Conservation (phyloP, 129 eudicot genomes). For the Saposhnikovia divaricata region DNA sequence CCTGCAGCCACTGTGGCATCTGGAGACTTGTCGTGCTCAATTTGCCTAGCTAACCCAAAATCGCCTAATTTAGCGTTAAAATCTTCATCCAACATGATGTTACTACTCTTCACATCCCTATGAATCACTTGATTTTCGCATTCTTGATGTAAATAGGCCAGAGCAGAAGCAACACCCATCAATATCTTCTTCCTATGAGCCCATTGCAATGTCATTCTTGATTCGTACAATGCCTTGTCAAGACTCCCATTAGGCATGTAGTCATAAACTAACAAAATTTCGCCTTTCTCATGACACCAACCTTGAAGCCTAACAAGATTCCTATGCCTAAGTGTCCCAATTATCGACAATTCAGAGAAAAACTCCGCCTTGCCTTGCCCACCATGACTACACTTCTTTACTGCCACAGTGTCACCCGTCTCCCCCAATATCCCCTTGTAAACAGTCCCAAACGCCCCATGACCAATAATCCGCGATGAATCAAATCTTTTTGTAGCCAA, state of each 20-base stretch:
- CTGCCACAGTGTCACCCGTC: constrained; percentile 69
- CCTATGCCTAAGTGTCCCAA: constrained; percentile 86
- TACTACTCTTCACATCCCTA: constrained; percentile 80
- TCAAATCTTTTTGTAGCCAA: constrained; percentile 62
- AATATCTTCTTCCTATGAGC: constrained; percentile 58
- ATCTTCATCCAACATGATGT: constrained; percentile 93
- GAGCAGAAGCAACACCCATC: constrained; percentile 79
- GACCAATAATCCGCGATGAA: constrained; percentile 54
- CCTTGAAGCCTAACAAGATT: constrained; percentile 90
- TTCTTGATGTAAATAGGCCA: constrained; percentile 91
- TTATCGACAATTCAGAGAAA: constrained; percentile 74
- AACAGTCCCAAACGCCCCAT: constrained; percentile 95
- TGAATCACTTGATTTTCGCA: constrained; percentile 87
- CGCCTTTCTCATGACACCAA: constrained; percentile 96
- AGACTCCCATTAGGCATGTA: constrained; percentile 90
- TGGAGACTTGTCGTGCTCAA: constrained; percentile 83
- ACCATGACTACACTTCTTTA: constrained; percentile 70
- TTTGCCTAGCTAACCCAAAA: constrained; percentile 77
- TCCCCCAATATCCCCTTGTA: constrained; percentile 61
- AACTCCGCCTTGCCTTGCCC: constrained; percentile 91
- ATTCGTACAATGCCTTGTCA: constrained; percentile 87
- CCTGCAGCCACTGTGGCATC: constrained; percentile 93
- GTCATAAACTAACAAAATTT: constrained; percentile 69
- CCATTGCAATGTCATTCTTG: constrained; percentile 60
- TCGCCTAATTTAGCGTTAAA: constrained; percentile 83